Conservation (phyloP, 2,329 filamentous ascomycete genomes). For the Colletotrichum sp. region DNA sequence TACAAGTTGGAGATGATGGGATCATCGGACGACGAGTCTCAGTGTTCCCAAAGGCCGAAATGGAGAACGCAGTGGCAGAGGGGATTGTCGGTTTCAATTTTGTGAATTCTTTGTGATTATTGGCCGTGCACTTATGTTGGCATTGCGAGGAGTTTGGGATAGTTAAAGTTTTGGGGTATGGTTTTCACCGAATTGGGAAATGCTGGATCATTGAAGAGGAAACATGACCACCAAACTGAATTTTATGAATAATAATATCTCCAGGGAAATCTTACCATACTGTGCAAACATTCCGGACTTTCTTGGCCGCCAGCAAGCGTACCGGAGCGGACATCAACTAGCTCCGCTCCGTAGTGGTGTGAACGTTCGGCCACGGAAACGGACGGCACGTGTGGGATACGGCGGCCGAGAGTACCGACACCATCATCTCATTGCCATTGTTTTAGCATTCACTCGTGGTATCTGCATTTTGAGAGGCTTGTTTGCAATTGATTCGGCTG, state of each 20-base stretch:
- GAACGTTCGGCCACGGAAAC: background rate
- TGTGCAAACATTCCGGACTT: background rate
- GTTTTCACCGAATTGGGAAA: background rate
- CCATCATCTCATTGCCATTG: background rate
- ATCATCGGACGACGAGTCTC: conserved; percentile 56
- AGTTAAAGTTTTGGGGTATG: background rate
- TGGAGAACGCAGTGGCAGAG: conserved; percentile 45
- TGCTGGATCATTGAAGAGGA: background rate
- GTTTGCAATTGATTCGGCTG: background rate
- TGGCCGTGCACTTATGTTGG: background rate
- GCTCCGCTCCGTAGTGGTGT: background rate
- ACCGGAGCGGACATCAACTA: background rate
- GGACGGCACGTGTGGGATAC: background rate
- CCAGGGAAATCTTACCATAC: background rate
- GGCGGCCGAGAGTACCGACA: background rate
- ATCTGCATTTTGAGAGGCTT: background rate
- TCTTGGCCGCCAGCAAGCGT: background rate
- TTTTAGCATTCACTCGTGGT: background rate
- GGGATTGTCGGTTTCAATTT: conserved; percentile 57
- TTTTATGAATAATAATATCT: background rate
- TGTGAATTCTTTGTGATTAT: background rate
- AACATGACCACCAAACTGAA: background rate
- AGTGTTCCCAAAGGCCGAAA: conserved; percentile 31
- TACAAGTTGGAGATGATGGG: conserved; percentile 49
- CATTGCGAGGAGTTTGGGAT: background rate